Base-by-base conservation (phyloP, 2,329 filamentous ascomycete genomes). In the Claviceps humidiphila region DNA sequence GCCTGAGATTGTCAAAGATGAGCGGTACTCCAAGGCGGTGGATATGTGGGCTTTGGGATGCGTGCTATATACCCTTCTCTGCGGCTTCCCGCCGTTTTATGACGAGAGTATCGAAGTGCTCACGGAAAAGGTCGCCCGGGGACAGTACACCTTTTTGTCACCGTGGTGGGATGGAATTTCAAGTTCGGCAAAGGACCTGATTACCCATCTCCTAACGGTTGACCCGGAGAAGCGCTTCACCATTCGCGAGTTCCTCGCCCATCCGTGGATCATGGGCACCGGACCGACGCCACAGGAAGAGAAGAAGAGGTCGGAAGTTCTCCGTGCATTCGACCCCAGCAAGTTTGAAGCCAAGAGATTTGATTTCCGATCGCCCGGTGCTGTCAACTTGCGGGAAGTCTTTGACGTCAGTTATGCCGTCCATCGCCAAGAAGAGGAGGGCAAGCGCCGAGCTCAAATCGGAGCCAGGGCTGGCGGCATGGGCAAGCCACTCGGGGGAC, bases 91-190 rank as follows among this genome's bases (percentile, higher is more conserved):
- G 9, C 93, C 93, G 2, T 98, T 98, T 70, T 95, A 98, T 68
- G 93, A 98, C 60, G 93, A 98, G 71, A 95, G 89, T 63, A 97
- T 98, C 59, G 89, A 95, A 64, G 85, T 95, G 0, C 79, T 98
- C 55, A 97, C 93, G 1, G 91, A 98, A 66, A 98, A 98, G 75
- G 93, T 98, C 17, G 93, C 93, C 34, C 85, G 87, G 62, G 93
- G 93, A 48, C 89, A 97, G 71, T 98, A 93, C 67, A 97, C 93
- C 0, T 98, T 98, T 73, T 72, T 98, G 44, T 97, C 91, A 2
- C 93, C 93, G 0, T 98, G 93, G 93, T 98, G 93, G 93, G 93
- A 98, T 60, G 90, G 96, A 54, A 97, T 98, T 56, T 96, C 91
- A 55, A 89, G 93, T 66, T 84, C 88, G 3, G 93, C 93, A 0